Base-by-base conservation (phyloP, 306 rosid species). In the Notholithocarpus densiflorus region DNA sequence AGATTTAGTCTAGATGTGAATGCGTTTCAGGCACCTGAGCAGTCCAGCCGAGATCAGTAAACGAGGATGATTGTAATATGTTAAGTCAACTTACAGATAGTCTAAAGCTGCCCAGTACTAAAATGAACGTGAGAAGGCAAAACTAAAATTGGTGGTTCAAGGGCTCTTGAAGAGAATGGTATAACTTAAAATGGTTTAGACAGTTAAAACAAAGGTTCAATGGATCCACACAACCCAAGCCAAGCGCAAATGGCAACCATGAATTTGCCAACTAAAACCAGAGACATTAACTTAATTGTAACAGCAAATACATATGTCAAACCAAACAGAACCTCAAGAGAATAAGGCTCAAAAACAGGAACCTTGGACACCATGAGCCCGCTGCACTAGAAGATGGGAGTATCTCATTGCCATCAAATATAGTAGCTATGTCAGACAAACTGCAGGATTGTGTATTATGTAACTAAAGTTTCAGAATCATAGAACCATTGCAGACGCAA, bases 391-490 rank as follows among this genome's bases (percentile, higher is more conserved):
- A 79, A 81, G 45, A 73, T 69, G 57, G 76, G 75, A 75, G 29
- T 52, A 56, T 23, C 79, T 61, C 73, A 72, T 79, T 72, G 79
- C 84, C 77, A 84, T 37, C 73, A 53, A 69, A 54, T 71, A n/a
- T 29, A 61, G 69, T 68, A 72, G 43, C 74, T 80, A 75, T 23
- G 59, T 55, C 85, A 59, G 82, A 71, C 51, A 48, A 85, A 76
- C 81, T 27, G 83, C 75, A 71, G 70, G 72, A 77, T 52, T 4
- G 72, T 15, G 19, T 60, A 20, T 56, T 65, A 74, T 71, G 77
- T 51, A 75, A 73, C 73, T 80, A 81, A 76, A 79, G 74, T 40
- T 77, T 81, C 74, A 85, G 69, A 68, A 68, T 37, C 34, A 76
- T 57, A 5, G 52, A 59, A 74, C 75, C 79, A 71, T 75, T 53